Percentiles rank a stretch among this genome's conserved stretches.
phyloP scores from a whole-genome alignment of 495 filamentous ascomycete species.

The Staphylotrichum longicolle region DNA sequence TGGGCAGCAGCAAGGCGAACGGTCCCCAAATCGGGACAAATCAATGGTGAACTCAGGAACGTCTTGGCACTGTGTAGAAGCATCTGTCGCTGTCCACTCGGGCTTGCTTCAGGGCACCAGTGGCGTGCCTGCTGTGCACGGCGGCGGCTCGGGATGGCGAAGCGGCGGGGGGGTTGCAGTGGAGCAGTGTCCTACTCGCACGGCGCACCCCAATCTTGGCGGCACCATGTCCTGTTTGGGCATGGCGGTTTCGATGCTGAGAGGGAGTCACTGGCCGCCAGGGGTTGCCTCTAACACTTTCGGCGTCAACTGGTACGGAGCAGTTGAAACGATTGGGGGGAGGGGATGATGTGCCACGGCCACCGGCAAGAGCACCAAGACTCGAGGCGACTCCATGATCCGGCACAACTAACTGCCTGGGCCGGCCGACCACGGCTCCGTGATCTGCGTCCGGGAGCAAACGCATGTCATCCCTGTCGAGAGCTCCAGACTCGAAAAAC shows the following conservation, averaged over 20 bases:
- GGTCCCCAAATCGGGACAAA: conserved; percentile 11
- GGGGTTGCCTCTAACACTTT: conserved; percentile 33
- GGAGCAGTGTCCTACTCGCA: conserved; percentile 18
- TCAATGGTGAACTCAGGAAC: conserved; percentile 26
- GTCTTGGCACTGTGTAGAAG: conserved; percentile 26
- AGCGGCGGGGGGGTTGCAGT: conserved; percentile 18
- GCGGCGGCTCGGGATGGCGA: conserved; percentile 13
- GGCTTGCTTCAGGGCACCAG: conserved; percentile 8
- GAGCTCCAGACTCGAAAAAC: too few relatives aligned
- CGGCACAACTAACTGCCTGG: conserved; percentile 11
- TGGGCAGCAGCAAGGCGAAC: conserved; percentile 14
- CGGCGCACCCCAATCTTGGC: conserved; percentile 29
- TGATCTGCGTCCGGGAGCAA: conserved; percentile 8
- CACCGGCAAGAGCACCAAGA: neutral
- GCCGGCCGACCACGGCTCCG: conserved; percentile 17
- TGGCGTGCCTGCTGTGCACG: conserved; percentile 13
- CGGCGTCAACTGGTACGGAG: conserved; percentile 31
- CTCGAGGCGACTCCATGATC: neutral
- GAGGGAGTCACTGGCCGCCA: conserved; percentile 9
- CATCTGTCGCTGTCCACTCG: conserved; percentile 10
- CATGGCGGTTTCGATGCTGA: conserved; percentile 10
- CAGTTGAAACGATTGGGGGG: conserved; percentile 22
- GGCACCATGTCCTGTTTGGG: conserved; percentile 16
- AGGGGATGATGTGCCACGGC: conserved; percentile 8
- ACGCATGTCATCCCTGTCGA: conserved; percentile 9